Evolutionary conservation across 2,329 filamentous ascomycete genomes (phyloP), one percentile per base, ranked within the genome.

Genomic region (Cyanodermella asteris): DNA sequence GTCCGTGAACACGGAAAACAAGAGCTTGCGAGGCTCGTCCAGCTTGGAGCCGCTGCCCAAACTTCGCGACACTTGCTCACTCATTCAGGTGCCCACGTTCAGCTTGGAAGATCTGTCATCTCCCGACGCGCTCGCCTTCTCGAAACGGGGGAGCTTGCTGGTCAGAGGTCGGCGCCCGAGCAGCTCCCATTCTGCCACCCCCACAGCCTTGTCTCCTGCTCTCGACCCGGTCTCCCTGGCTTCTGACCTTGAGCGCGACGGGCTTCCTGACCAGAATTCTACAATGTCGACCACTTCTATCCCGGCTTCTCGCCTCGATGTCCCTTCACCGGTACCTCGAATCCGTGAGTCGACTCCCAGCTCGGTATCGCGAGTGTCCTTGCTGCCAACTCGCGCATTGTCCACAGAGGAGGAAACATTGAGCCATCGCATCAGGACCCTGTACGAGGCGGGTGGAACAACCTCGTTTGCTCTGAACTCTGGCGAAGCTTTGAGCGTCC

Each of bases 331-430:
- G 65, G 65, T 4, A 57, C 67, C 28, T 64, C 68, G 32, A 55
- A 52, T 16, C 58, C 60, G 18, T 45, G n/a, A n/a, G n/a, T n/a
- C n/a, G n/a, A n/a, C n/a, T n/a, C n/a, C n/a, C n/a, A n/a, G n/a
- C n/a, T n/a, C 41, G 6, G 50, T 53, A 26, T 39, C 42, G 3
- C 49, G 55, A 27, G 36, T 53, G 15, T 42, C 43, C 23, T 41
- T 41, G 27, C 36, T 48, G 22, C 36, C 50, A 30, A 18, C 19
- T 34, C 41, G 48, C 28, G 27, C 39, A 27, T 43, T n/a, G n/a
- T 72, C 67, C n/a, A 50, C 62, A 2, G 66, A 72, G 35, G 67
- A 72, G 40, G 64, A 66, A 37, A 58, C 61, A 39, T 47, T 71
- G 30, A 71, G 66, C 16, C 57, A 61, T 32, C 63, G 63, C 33